phyloP scores from a whole-genome alignment of 345 rosid species.

The Heritiera fomes region DNA sequence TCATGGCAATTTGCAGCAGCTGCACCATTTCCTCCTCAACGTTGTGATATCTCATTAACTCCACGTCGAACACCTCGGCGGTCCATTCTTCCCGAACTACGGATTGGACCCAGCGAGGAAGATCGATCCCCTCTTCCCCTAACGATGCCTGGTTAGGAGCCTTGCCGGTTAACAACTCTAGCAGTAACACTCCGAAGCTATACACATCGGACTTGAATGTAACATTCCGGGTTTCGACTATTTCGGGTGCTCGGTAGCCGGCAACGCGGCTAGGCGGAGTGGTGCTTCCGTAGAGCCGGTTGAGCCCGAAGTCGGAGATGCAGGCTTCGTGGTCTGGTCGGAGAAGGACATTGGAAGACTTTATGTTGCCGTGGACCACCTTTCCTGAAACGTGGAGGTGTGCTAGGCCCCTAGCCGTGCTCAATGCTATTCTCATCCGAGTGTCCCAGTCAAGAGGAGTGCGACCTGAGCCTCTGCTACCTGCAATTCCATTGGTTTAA shows the following conservation, averaged over 20 bases:
- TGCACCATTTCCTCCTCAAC: constrained; percentile 98
- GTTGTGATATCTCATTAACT: constrained; percentile 80
- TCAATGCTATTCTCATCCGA: constrained; percentile 69
- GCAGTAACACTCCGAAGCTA: constrained; percentile 84
- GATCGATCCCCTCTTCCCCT: constrained; percentile 91
- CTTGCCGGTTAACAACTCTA: constrained; percentile 83
- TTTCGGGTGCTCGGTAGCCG: constrained; percentile 91
- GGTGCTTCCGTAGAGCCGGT: constrained; percentile 58
- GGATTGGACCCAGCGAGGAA: constrained; percentile 94
- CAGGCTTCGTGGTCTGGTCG: constrained; percentile 64
- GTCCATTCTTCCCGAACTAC: constrained; percentile 97
- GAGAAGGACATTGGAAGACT: constrained; percentile 84
- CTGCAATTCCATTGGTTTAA: constrained; percentile 33
- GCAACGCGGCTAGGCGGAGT: constrained; percentile 64
- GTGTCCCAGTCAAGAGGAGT: constrained; percentile 89
- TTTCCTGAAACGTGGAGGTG: constrained; percentile 67
- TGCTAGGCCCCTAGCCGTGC: constrained; percentile 67
- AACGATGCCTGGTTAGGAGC: constrained; percentile 86
- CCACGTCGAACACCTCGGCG: constrained; percentile 89
- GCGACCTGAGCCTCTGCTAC: constrained; percentile 82
- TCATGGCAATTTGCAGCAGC: constrained; percentile 85
- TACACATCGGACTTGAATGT: constrained; percentile 85
- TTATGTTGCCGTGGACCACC: constrained; percentile 84
- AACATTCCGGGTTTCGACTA: constrained; percentile 68
- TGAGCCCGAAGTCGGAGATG: constrained; percentile 78